Base-by-base conservation (phyloP, 257 asterid genomes). In the Agastache rugosa region DNA sequence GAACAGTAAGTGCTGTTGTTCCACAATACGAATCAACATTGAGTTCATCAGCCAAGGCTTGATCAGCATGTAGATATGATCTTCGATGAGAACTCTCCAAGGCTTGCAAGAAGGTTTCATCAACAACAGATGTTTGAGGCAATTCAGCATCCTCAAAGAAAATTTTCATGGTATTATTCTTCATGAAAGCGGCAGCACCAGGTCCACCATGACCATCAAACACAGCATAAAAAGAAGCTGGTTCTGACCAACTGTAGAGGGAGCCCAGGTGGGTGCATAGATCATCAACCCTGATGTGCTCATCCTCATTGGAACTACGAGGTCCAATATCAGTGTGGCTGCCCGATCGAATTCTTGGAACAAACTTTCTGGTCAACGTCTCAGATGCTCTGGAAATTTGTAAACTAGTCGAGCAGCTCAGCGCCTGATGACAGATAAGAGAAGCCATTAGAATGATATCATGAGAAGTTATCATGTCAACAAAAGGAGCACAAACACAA, bases 151-250 rank as follows among this genome's bases (percentile, higher is more conserved):
- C 95, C 83, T 90, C 91, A 58, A 94, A 88, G 84, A 94, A 85
- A 53, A 90, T 81, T 68, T 80, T 85, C 75, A 88, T 63, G 16
- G 90, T 89, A 62, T 94, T 92, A 42, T 87, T 80, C 81, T 86
- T 92, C 74, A 90, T 79, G 81, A 84, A 94, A 19, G 86, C 53
- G 51, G 99, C 90, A 23, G 99, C 99, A 31, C 76, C 92, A 22
- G 91, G 81, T 54, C 99, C 99, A 48, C 98, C 99, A 68, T 94
- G 99, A 53, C 99, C 99, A 53, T 94, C 99, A 39, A 94, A 94
- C 50, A 94, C 91, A 17, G 93, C 99, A 62, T 92, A 94, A 58
- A 94, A 90, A 2, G 99, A 83, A 69, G 91, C 77, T 4, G 97
- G 90, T 56, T 84, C 79, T 45, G 96, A 76, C 97, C 96, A 94